A percentile compares a stretch with the other conserved stretches of the same genome.
Evolutionary conservation across 225 moss, liverwort and hornwort species (phyloP).

Genomic region (Bryum argenteum): DNA sequence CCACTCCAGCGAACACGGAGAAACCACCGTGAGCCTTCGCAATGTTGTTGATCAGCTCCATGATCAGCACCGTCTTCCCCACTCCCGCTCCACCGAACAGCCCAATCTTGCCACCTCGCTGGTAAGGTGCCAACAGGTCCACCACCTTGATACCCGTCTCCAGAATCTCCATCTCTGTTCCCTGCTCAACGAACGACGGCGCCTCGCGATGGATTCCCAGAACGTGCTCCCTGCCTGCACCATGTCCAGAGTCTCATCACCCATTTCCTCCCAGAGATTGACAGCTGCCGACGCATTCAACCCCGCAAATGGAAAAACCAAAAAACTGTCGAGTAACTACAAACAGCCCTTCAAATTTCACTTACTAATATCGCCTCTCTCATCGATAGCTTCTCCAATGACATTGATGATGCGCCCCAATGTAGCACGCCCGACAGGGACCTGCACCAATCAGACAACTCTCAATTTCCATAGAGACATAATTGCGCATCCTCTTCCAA

Average conservation of each 20-base stretch:
- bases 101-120: slow-evolving; percentile 98
- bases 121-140: slow-evolving; percentile 93
- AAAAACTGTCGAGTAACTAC: no score
- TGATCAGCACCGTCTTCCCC: slow-evolving; percentile 76
- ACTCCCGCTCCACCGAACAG: slow-evolving; percentile 98
- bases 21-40: slow-evolving; percentile 67
- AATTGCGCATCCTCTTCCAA: no score
- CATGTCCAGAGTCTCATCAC: background rate
- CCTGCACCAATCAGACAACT: slow-evolving; percentile 36
- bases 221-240: slow-evolving; percentile 64
- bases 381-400: slow-evolving; percentile 91
- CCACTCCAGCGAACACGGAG: slow-evolving; percentile 67
- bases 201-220: slow-evolving; percentile 90
- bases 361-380: slow-evolving; percentile 84
- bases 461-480: background rate
- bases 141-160: slow-evolving; percentile 93
- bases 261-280: no score
- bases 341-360: no score
- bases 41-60: slow-evolving; percentile 72
- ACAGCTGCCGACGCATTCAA: no score
- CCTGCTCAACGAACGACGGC: slow-evolving; percentile 84
- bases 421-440: slow-evolving; percentile 86
- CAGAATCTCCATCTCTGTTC: slow-evolving; percentile 81
- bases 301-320: no score
- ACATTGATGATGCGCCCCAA: slow-evolving; percentile 96